These are phyloP conservation scores for Pseudopyrenochaeta lycopersici DNA, from an alignment of 2,329 filamentous ascomycete species.

Conservation along the genomic window DNA sequence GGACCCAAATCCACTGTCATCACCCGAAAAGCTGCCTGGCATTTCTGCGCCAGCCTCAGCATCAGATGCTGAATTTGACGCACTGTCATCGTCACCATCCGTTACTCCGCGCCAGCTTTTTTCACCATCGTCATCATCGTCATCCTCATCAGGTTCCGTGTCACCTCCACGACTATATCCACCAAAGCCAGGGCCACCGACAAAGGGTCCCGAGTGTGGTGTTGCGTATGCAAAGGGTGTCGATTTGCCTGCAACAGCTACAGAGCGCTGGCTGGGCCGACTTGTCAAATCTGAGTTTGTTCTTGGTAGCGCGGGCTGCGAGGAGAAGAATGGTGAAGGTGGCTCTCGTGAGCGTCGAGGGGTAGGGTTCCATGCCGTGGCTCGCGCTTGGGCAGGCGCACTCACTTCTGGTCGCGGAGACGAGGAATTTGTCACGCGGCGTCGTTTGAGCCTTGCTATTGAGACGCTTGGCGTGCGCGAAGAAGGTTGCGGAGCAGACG, in stretches of 20 bases:
- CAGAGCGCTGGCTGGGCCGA: conserved; percentile 55
- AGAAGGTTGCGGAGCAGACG: conserved; percentile 31
- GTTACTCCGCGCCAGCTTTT: conserved; percentile 42
- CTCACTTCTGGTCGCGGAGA: conserved; percentile 26
- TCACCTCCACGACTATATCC: conserved; percentile 41
- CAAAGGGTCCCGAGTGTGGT: conserved; percentile 65
- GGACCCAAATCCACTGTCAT: conserved; percentile 46
- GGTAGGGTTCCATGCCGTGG: conserved; percentile 46
- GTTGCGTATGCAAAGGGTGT: conserved; percentile 78
- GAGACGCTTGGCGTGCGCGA: conserved; percentile 50
- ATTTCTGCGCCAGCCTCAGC: conserved; percentile 39
- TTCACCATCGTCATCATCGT: conserved; percentile 42
- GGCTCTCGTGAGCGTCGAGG: conserved; percentile 57
- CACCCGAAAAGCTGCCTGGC: conserved; percentile 38
- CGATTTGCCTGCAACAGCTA: conserved; percentile 43
- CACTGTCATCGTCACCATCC: conserved; percentile 35
- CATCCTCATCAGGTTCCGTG: conserved; percentile 45
- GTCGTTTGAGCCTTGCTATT: conserved; percentile 54
- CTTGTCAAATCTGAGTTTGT: conserved; percentile 47
- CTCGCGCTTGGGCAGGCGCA: conserved; percentile 31
- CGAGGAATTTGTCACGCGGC: conserved; percentile 50
- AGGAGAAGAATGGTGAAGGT: conserved; percentile 52
- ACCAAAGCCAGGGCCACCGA: conserved; percentile 37
- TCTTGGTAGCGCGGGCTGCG: conserved; percentile 34
- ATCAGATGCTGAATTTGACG: conserved; percentile 29